These are phyloP conservation scores for Xylaria intraflava DNA, from an alignment of 495 filamentous ascomycete species.

Conservation along the genomic window DNA sequence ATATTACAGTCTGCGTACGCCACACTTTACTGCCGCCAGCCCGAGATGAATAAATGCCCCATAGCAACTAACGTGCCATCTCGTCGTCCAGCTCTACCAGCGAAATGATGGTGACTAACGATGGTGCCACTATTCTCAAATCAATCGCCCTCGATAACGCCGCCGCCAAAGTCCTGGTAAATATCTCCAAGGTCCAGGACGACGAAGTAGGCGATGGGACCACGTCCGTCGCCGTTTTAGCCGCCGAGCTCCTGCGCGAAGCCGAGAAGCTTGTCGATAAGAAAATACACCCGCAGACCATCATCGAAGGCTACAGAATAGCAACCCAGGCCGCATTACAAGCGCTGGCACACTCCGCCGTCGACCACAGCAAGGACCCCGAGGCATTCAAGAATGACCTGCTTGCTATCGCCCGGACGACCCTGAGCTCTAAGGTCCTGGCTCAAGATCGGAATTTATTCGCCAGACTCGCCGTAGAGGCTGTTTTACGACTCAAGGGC, in stretches of 20 bases:
- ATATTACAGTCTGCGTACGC: conserved; percentile 94
- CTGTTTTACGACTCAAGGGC: conserved; percentile 81
- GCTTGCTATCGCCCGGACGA: conserved; percentile 87
- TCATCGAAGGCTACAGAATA: conserved; percentile 98
- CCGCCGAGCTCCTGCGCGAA: conserved; percentile 90
- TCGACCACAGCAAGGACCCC: conserved; percentile 78
- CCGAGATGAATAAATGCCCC: neutral
- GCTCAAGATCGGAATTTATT: conserved; percentile 92
- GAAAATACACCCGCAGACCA: conserved; percentile 98
- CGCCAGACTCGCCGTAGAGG: conserved; percentile 83
- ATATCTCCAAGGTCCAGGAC: conserved; percentile 98
- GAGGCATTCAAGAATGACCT: conserved; percentile 86
- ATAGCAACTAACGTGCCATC: conserved; percentile 11
- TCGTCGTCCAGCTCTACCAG: conserved; percentile 67
- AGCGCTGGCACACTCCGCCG: conserved; percentile 74
- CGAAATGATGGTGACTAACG: conserved; percentile 96
- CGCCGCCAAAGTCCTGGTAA: conserved; percentile 93
- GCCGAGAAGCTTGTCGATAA: conserved; percentile 94
- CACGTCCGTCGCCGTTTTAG: conserved; percentile 75
- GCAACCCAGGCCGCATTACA: conserved; percentile 79
- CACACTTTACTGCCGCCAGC: neutral
- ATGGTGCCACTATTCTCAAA: conserved; percentile 96
- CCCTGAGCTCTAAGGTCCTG: conserved; percentile 93
- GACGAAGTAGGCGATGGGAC: conserved; percentile 98
- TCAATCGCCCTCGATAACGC: conserved; percentile 99